phyloP scores from a whole-genome alignment of 225 moss, liverwort and hornwort genomes.

The Polytrichum formosum region DNA sequence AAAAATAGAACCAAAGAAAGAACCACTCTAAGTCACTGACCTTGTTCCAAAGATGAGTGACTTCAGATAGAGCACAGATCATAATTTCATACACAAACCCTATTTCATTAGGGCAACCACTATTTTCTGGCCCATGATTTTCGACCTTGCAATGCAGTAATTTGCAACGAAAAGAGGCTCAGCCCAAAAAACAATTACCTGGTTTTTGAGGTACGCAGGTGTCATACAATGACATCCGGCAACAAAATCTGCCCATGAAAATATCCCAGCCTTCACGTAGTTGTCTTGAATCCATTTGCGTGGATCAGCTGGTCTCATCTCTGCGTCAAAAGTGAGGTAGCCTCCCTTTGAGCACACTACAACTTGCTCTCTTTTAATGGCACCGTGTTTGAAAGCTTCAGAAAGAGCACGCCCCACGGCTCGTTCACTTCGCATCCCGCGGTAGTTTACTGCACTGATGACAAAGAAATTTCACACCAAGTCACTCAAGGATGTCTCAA shows the following conservation, averaged over 20 bases:
- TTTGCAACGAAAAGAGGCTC: no score
- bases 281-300: slow-evolving; percentile 66
- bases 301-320: slow-evolving; percentile 51
- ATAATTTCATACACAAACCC: no score
- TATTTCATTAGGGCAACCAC: no score
- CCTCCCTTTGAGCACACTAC: slow-evolving; percentile 81
- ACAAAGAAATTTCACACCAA: no score
- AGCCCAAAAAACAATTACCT: slow-evolving; percentile 18
- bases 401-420: slow-evolving; percentile 63
- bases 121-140: no score
- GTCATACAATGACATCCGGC: slow-evolving; percentile 65
- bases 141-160: no score
- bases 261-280: slow-evolving; percentile 57
- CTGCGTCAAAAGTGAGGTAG: slow-evolving; percentile 64
- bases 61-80: no score
- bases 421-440: slow-evolving; percentile 65
- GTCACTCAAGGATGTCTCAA: no score
- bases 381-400: slow-evolving; percentile 39
- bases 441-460: slow-evolving; percentile 63
- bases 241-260: slow-evolving; percentile 55
- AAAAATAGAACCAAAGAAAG: no score
- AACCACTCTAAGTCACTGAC: no score
- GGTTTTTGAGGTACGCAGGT: slow-evolving; percentile 56
- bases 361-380: slow-evolving; percentile 53
- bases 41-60: no score